Evolutionary conservation across 2,329 filamentous ascomycete genomes (phyloP), one percentile per base, ranked within the genome.

Genomic region (Exophiala sideris): DNA sequence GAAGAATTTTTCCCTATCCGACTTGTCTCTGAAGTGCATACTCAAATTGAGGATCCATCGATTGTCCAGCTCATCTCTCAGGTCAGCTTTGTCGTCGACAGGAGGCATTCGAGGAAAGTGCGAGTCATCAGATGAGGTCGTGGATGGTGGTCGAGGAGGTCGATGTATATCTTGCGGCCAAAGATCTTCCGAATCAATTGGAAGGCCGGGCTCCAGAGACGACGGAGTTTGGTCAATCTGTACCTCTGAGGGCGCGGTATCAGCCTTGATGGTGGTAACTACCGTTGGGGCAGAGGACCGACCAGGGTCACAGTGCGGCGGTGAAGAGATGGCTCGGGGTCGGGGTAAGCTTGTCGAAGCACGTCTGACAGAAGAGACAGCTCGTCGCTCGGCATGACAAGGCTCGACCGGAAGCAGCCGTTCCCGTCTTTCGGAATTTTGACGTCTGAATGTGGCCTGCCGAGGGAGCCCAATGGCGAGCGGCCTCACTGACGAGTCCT

Each of bases 11-110:
- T 99, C 94, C 40, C 92, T 83, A 64, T 89, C 88, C 10, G 91
- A 95, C 65, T 87, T 86, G 73, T 99, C 94, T 55, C 91, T 84
- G 70, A 96, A 99, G 70, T 96, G 91, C 94, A 99, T 96, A 72
- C 91, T 96, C 56, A 97, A 80, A 67, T 99, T 99, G 63, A 99
- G 77, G 56, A 99, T 97, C 94, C 94, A 99, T 66, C 82, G 86
- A 57, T 79, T 82, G 66, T 96, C 91, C 51, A 96, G 79, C 70
- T 97, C 92, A 59, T 88, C 83, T 60, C 87, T 83, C 61, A 96
- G 80, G 64, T 67, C 63, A 46, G 71, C 68, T 49, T 70, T 67
- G 45, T 67, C 62, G 18, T 65, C 59, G 29, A 62, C 51, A 14
- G 48, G 48, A 44, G 54, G 55, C 10, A 83, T 77, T 48, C 45